A percentile compares a stretch with the other conserved stretches of the same genome.
Conservation (phyloP, 2,329 filamentous ascomycete species). For the Diaporthe humulicola region DNA sequence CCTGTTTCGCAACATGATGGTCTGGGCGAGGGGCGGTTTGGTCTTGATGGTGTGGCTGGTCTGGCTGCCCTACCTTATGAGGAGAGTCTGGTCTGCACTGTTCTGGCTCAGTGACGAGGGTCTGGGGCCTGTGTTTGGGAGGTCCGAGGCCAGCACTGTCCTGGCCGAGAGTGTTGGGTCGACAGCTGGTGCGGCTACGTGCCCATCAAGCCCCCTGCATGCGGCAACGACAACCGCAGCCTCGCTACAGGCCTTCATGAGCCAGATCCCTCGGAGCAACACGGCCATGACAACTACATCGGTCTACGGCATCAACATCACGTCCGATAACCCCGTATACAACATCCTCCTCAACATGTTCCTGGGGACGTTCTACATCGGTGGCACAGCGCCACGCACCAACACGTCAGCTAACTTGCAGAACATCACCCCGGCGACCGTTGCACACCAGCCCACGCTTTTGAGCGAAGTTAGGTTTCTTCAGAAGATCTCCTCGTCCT, state of each 20-base stretch:
- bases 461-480: slow-evolving; percentile 70
- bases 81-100: slow-evolving; percentile 90
- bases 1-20: slow-evolving; percentile 76
- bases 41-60: slow-evolving; percentile 91
- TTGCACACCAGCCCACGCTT: slow-evolving; percentile 56
- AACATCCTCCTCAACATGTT: slow-evolving; percentile 46
- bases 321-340: slow-evolving; percentile 50
- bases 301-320: slow-evolving; percentile 50
- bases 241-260: slow-evolving; percentile 51
- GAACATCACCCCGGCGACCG: slow-evolving; percentile 39
- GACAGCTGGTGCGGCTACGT: slow-evolving; percentile 49
- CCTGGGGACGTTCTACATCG: slow-evolving; percentile 37
- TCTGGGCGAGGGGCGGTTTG: slow-evolving; percentile 82
- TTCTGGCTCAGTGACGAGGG: slow-evolving; percentile 95
- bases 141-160: slow-evolving; percentile 46
- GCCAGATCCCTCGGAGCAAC: slow-evolving; percentile 51
- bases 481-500: slow-evolving; percentile 75
- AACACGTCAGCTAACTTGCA: slow-evolving; percentile 26
- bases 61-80: slow-evolving; percentile 90
- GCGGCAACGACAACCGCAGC: slow-evolving; percentile 54
- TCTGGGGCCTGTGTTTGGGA: slow-evolving; percentile 54
- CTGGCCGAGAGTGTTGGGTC: slow-evolving; percentile 25
- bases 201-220: slow-evolving; percentile 56
- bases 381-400: slow-evolving; percentile 27
- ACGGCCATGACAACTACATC: slow-evolving; percentile 44